Conservation (phyloP, 2,329 filamentous ascomycete species). For the Ophiostoma tasmaniense region DNA sequence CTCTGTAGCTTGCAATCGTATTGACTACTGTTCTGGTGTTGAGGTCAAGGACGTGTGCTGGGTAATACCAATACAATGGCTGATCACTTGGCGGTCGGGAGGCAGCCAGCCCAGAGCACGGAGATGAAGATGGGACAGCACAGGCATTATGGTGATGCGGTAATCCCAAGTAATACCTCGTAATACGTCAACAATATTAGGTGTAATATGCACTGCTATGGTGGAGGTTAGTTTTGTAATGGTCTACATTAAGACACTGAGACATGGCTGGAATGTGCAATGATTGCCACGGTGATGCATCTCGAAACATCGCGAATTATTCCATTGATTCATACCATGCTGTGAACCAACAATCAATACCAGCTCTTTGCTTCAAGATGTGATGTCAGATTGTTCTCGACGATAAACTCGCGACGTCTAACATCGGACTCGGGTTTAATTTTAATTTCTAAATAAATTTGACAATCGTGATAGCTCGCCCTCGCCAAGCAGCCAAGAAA, state of each 20-base stretch:
- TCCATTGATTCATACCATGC: no score
- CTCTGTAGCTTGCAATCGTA: not conserved
- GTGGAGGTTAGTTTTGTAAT: not conserved
- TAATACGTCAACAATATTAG: not conserved
- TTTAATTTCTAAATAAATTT: not conserved
- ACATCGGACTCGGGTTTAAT: no score
- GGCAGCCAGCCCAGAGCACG: not conserved
- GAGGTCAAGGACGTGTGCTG: not conserved
- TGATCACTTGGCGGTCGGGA: not conserved
- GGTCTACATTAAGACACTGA: not conserved
- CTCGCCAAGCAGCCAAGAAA: slow-evolving; percentile 2
- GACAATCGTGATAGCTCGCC: not conserved
- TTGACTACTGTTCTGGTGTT: not conserved
- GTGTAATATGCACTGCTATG: not conserved
- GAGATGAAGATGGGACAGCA: slow-evolving; percentile 1
- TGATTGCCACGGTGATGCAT: not conserved
- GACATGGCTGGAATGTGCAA: not conserved
- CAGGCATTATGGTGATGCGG: not conserved
- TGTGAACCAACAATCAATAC: not conserved
- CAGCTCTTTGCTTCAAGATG: no score
- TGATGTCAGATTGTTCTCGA: not conserved
- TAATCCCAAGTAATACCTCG: not conserved
- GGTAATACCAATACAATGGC: not conserved
- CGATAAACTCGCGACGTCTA: not conserved
- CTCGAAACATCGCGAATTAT: no score